Base-by-base conservation (phyloP, 1,284 basidiomycete genomes). In the Puccinia hordei region DNA sequence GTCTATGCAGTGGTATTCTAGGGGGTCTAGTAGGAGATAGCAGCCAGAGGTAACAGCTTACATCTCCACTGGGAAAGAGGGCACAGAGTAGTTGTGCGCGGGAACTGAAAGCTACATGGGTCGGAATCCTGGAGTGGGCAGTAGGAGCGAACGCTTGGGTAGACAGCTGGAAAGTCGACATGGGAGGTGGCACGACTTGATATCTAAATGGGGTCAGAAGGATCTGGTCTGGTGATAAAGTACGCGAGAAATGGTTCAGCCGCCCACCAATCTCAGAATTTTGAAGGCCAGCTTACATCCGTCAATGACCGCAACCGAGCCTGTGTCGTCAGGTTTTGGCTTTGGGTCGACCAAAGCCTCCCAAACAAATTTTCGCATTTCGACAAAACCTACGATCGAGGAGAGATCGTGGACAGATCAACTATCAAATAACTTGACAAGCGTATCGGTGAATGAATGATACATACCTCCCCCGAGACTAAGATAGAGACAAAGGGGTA, bases 151-250 rank as follows among this genome's bases (percentile, higher is more conserved):
- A 66, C 72, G 27, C 44, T 82, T 57, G 35, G 90, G 27, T 87
- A 55, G 73, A 55, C 6, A 97, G 88, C 77, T 89, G 88, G 84
- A 89, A 88, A 0, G 94, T 91, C 0, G 91, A 92, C 95, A 98
- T 97, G 0, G 96, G 97, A 24, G 96, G 96, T 4, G 96, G 96
- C 0, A 96, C 90, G 84, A 96, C 98, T 87, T 97, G 93, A 3
- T 90, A 90, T 49, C 95, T 89, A 88, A 99, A 98, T 4, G 96
- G 93, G 0, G 96, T 99, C 61, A 98, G 87, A 3, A 95, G 89
- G 68, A 94, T 87, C n/a, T 88, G 88, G 1, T 89, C 92, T 95
- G 82, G 81, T 80, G 13, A 12, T 78, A 65, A 65, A 76, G 55
- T 81, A 53, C 59, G 38, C 69, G 22, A 35, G 44, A 12, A 27